Percentiles rank a stretch among this genome's conserved stretches.
Conservation (phyloP, 495 filamentous ascomycete species). For the Chlorociboria aeruginascens region DNA sequence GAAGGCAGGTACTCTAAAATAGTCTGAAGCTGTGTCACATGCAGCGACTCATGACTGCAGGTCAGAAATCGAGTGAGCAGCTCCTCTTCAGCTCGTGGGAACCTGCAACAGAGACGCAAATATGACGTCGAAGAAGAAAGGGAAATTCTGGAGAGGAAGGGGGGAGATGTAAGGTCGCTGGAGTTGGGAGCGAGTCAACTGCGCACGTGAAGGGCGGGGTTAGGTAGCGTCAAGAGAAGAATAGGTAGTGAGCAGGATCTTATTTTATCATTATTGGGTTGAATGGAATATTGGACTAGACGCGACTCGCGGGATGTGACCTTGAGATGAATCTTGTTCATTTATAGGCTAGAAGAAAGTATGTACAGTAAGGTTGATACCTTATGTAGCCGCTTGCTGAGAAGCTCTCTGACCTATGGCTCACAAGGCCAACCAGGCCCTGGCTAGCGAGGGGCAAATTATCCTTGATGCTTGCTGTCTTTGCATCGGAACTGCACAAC, state of each 20-base stretch:
- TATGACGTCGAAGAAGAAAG: slow-evolving; percentile 2
- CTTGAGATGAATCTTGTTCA: no score
- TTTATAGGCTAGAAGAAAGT: not conserved
- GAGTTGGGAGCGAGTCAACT: not conserved
- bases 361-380: not conserved
- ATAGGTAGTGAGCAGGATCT: no score
- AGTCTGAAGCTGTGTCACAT: slow-evolving; percentile 12
- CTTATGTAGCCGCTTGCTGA: not conserved
- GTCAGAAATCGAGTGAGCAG: not conserved
- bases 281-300: not conserved
- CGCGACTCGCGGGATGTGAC: not conserved
- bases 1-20: slow-evolving; percentile 10
- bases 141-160: not conserved
- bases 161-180: not conserved
- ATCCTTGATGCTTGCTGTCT: no score
- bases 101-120: not conserved
- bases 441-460: no score
- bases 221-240: not conserved
- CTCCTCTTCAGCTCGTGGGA: not conserved
- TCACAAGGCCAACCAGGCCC: no score
- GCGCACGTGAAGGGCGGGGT: not conserved
- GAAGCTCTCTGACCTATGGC: no score
- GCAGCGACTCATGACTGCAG: slow-evolving; percentile 12
- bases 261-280: not conserved
- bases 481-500: no score